Base-by-base conservation (phyloP, 1,139 yeast genomes). In the Sugiyamaella sp. region DNA sequence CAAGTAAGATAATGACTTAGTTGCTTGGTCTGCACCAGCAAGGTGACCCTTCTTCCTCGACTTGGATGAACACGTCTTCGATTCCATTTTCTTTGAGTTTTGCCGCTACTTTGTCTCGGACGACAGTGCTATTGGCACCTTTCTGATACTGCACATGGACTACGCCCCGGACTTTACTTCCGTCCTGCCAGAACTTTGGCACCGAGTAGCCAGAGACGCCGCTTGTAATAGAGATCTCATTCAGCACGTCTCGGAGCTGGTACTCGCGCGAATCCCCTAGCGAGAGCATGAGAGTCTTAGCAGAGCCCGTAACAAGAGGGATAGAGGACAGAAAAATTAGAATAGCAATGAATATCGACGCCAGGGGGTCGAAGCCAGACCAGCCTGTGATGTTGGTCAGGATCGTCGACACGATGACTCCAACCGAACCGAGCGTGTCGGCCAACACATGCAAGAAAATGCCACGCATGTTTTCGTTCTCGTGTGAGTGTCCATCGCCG, bases 341-440 rank as follows among this genome's bases (percentile, higher is more conserved):
- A 3, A 80, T 72, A 0, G 97, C 97, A 57, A 93, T 93, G 63
- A 90, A 78, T 2, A 95, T 76, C 1, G 98, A 91, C 0, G 98
- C 96, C 19, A 93, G 71, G 0, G 99, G 97, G 66, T 93, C 99
- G 66, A 89, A 88, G 0, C 88, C 87, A 40, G 80, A 75, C 79
- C 79, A 76, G 38, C 75, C 74, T 57, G 72, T 71, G 52, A 68
- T 69, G 40, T 70, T 59, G 1, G 82, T 75, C 51, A 80, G 73
- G 25, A 78, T 59, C 0, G 99, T 93, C 0, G 98, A 90, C 0
- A 89, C 71, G 10, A 95, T 93, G 21, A 95, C 99, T 4, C 99
- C 98, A 0, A 90, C 96, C 0, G 98, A 91, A 0, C 99, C 99
- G 32, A 95, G 74, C 0, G 99, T 93, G 65, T 93, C 99, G 0